Conservation (phyloP, 2,329 filamentous ascomycete genomes). For the Fusarium euwallaceae region DNA sequence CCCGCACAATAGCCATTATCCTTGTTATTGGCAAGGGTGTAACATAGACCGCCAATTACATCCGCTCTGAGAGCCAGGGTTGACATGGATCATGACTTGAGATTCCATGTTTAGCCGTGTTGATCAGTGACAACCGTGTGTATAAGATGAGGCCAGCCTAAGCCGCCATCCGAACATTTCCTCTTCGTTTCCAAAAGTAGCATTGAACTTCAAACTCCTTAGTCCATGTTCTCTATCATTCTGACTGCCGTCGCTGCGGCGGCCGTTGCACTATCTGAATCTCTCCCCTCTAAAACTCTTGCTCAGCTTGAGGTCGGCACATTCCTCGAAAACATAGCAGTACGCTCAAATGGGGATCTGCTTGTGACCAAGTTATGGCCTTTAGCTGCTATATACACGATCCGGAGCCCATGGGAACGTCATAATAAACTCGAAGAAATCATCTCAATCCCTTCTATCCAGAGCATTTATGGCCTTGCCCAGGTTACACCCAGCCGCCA, state of each 20-base stretch:
- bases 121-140: background rate
- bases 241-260: background rate
- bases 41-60: background rate
- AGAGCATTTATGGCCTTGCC: constrained; percentile 30
- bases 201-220: background rate
- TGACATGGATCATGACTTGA: background rate
- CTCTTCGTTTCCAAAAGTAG: background rate
- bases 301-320: constrained; percentile 26
- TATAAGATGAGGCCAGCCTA: background rate
- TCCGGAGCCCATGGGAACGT: constrained; percentile 12
- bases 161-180: background rate
- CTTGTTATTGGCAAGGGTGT: background rate
- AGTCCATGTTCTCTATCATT: background rate
- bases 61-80: background rate
- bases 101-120: background rate
- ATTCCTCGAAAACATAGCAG: constrained; percentile 39
- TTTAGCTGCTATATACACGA: constrained; percentile 26
- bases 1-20: background rate
- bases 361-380: constrained; percentile 28
- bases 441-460: constrained; percentile 30
- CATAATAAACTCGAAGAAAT: constrained; percentile 20
- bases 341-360: constrained; percentile 33
- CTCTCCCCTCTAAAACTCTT: constrained; percentile 18
- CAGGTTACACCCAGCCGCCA: background rate
- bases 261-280: constrained; percentile 6